A percentile compares a stretch with the other conserved stretches of the same genome.
phyloP scores from a whole-genome alignment of 2,329 filamentous ascomycete species.

The Pseudonectria buxi region DNA sequence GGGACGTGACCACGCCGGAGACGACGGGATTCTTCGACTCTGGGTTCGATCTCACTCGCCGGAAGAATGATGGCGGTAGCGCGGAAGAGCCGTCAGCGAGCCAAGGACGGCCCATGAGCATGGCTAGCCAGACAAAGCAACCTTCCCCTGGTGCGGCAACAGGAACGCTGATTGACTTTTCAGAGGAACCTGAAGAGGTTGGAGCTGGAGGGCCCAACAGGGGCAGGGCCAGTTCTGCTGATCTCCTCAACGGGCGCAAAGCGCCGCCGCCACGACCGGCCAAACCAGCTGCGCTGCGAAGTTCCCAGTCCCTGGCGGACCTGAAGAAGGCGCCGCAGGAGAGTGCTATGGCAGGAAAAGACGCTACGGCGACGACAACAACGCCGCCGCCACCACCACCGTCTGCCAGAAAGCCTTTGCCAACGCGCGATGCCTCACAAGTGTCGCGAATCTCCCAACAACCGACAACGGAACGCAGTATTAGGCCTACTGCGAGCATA shows the following conservation, averaged over 20 bases:
- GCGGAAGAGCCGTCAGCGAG: slow-evolving; percentile 21
- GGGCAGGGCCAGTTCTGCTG: slow-evolving; percentile 20
- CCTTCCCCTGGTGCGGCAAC: slow-evolving; percentile 35
- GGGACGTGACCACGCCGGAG: slow-evolving; percentile 83
- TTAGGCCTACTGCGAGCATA: slow-evolving; percentile 8
- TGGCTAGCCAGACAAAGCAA: slow-evolving; percentile 14
- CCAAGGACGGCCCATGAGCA: slow-evolving; percentile 19
- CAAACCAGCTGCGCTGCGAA: slow-evolving; percentile 51
- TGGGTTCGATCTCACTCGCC: slow-evolving; percentile 27
- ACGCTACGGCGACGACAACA: neutral
- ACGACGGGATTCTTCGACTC: slow-evolving; percentile 70
- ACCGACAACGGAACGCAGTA: slow-evolving; percentile 21
- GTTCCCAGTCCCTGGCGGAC: slow-evolving; percentile 29
- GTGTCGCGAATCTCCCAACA: slow-evolving; percentile 33
- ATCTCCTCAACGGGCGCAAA: slow-evolving; percentile 26
- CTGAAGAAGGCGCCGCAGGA: slow-evolving; percentile 9
- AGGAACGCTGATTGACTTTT: slow-evolving; percentile 56
- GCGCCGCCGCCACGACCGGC: slow-evolving; percentile 48
- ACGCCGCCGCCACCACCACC: slow-evolving; percentile 17
- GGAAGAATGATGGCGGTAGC: slow-evolving; percentile 19
- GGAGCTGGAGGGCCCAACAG: no score
- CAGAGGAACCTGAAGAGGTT: slow-evolving; percentile 41
- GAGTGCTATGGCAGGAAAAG: slow-evolving; percentile 2
- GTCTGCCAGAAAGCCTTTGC: slow-evolving; percentile 27
- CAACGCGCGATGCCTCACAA: slow-evolving; percentile 23